Evolutionary conservation across 1,284 basidiomycete genomes (phyloP), one percentile per base, ranked within the genome.

Genomic region (Fomitopsis betulina): DNA sequence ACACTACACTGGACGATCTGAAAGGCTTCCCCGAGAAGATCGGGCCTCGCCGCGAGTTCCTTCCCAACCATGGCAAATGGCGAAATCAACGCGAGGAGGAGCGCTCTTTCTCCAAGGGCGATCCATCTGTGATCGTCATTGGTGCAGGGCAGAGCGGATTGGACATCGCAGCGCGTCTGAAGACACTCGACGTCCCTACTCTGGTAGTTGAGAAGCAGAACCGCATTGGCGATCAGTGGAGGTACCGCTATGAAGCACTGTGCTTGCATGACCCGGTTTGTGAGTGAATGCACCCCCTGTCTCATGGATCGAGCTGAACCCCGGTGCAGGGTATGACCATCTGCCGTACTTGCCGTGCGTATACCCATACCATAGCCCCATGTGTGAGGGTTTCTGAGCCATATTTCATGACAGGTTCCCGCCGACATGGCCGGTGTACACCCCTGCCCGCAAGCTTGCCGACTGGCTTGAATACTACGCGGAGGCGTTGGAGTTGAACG

Each of bases 111-210:
- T 39, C 42, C 3, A 35, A 52, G 17, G 33, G 35, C 25, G 47
- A 59, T 12, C 58, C 58, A 12, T 21, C 50, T 3, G 56, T 58
- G 17, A 19, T 59, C 17, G 51, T 57, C 21, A 27, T 87, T 49
- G 86, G 86, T 4, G 85, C 72, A 9, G 85, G 85, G 0, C 86
- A 88, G 65, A 77, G 78, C 55, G 86, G 86, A 8, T 69, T 89
- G 35, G 79, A 75, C 2, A 63, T 79, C 10, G 83, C 81, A 7
- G 86, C 84, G 30, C 72, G 81, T 40, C 72, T 86, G 53, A 81
- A 82, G 63, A 68, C 73, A 38, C 68, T 84, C 7, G 82, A 75
- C 27, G 71, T 87, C n/a, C 67, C 73, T 3, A 70, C 77, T 4
- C 70, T 87, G 23, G 70, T 86, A 15, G 67, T 85, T 19, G 84